phyloP scores from a whole-genome alignment of 305 asterid genomes.

The Rubia tinctorum region DNA sequence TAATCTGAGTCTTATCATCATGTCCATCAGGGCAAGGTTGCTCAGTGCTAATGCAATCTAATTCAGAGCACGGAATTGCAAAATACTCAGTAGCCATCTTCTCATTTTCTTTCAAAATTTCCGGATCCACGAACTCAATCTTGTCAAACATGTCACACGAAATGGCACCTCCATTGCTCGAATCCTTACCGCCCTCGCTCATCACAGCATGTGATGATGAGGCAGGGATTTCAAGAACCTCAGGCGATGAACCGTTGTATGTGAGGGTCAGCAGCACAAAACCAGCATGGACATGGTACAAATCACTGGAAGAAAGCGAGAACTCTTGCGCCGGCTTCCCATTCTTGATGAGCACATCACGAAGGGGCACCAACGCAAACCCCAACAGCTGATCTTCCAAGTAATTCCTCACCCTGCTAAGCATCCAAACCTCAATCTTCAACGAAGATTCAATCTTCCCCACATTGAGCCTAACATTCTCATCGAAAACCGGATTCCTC shows the following conservation, averaged over 20 bases:
- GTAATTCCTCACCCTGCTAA: conserved; percentile 85
- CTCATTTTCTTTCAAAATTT: conserved; percentile 63
- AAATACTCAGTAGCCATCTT: conserved; percentile 79
- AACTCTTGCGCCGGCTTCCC: conserved; percentile 73
- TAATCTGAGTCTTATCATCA: conserved; percentile 28
- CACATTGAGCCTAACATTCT: conserved; percentile 47
- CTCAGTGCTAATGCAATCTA: conserved; percentile 46
- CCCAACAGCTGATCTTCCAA: conserved; percentile 91
- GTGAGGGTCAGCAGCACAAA: conserved; percentile 66
- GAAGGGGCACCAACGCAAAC: conserved; percentile 70
- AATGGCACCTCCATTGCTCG: conserved; percentile 27
- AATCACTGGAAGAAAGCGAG: conserved; percentile 79
- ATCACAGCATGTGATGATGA: conserved; percentile 23
- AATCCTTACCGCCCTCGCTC: conserved; percentile 29
- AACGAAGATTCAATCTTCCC: conserved; percentile 53
- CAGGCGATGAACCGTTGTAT: conserved; percentile 59
- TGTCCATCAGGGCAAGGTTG: conserved; percentile 40
- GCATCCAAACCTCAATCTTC: conserved; percentile 93
- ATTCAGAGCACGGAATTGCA: conserved; percentile 39
- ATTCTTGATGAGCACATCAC: conserved; percentile 53
- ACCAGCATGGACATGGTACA: conserved; percentile 90
- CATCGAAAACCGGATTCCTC: conserved; percentile 71
- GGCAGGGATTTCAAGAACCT: conserved; percentile 53
- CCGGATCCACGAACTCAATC: conserved; percentile 88
- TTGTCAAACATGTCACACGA: conserved; percentile 44